Conservation (phyloP, 306 rosid species). For the Quercus engelmannii region DNA sequence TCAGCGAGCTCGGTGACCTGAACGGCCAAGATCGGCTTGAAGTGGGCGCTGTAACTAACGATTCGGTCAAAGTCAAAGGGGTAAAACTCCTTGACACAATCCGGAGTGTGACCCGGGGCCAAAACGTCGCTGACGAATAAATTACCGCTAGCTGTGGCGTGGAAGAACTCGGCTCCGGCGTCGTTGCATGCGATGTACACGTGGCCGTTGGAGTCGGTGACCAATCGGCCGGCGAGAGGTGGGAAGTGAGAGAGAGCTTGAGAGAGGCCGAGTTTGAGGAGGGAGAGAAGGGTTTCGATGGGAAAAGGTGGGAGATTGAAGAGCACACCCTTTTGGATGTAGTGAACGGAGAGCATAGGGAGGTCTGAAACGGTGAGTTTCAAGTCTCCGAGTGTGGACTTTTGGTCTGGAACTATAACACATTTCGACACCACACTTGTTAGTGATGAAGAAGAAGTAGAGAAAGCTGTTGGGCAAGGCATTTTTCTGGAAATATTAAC, state of each 20-base stretch:
- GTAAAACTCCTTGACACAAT: slow-evolving; percentile 51
- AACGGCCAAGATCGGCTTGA: slow-evolving; percentile 55
- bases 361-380: slow-evolving; percentile 93
- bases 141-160: slow-evolving; percentile 29
- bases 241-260: slow-evolving; percentile 66
- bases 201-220: slow-evolving; percentile 52
- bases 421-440: slow-evolving; percentile 40
- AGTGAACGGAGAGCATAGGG: slow-evolving; percentile 88
- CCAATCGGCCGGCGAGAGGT: slow-evolving; percentile 80
- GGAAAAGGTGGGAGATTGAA: slow-evolving; percentile 58
- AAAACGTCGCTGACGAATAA: slow-evolving; percentile 37
- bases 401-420: slow-evolving; percentile 57
- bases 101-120: slow-evolving; percentile 38
- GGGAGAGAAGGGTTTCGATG: slow-evolving; percentile 21
- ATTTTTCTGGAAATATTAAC: slow-evolving; percentile 6
- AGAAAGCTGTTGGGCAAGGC: slow-evolving; percentile 33
- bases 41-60: slow-evolving; percentile 71
- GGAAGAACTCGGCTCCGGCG: slow-evolving; percentile 66
- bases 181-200: slow-evolving; percentile 69
- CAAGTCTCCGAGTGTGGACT: slow-evolving; percentile 44
- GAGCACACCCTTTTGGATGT: slow-evolving; percentile 89
- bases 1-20: slow-evolving; percentile 78
- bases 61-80: slow-evolving; percentile 56
- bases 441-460: slow-evolving; percentile 26
- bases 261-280: slow-evolving; percentile 52